These are phyloP conservation scores for Naematelia aurantialba DNA, from an alignment of 768 basidiomycete genomes.

Conservation along the genomic window DNA sequence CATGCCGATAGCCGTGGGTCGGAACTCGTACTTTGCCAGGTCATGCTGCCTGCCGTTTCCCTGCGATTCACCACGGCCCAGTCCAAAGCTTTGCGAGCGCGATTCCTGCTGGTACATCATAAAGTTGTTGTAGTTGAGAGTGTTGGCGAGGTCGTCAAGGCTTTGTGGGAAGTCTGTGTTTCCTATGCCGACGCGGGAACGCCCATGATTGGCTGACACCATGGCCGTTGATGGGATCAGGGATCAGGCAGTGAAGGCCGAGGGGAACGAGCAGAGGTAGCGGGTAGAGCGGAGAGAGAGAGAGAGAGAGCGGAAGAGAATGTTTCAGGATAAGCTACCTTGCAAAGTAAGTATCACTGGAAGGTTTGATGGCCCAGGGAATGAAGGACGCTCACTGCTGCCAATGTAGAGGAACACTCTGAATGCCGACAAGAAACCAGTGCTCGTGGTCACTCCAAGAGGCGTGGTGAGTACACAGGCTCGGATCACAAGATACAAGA, in stretches of 20 bases:
- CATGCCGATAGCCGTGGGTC: conserved; percentile 35
- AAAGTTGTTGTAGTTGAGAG: background rate
- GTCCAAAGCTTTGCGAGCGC: too few relatives aligned
- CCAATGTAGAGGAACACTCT: too few relatives aligned
- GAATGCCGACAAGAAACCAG: too few relatives aligned
- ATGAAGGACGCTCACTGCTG: too few relatives aligned
- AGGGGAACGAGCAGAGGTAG: background rate
- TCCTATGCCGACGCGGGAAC: background rate
- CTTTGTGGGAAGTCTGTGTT: background rate
- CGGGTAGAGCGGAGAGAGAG: background rate
- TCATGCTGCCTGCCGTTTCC: conserved; percentile 6
- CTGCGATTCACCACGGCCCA: background rate
- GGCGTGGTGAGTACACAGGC: too few relatives aligned
- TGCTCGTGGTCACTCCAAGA: too few relatives aligned
- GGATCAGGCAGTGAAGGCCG: background rate
- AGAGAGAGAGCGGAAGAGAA: too few relatives aligned
- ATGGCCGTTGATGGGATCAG: background rate
- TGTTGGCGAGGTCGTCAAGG: background rate
- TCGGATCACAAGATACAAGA: too few relatives aligned
- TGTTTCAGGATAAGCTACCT: too few relatives aligned
- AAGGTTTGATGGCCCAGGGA: too few relatives aligned
- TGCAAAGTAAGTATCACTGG: too few relatives aligned
- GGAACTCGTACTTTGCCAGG: conserved; percentile 26
- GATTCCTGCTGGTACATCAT: too few relatives aligned
- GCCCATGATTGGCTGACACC: background rate